These are phyloP conservation scores for Trichoderma arundinaceum DNA, from an alignment of 2,329 filamentous ascomycete genomes.

Conservation along the genomic window DNA sequence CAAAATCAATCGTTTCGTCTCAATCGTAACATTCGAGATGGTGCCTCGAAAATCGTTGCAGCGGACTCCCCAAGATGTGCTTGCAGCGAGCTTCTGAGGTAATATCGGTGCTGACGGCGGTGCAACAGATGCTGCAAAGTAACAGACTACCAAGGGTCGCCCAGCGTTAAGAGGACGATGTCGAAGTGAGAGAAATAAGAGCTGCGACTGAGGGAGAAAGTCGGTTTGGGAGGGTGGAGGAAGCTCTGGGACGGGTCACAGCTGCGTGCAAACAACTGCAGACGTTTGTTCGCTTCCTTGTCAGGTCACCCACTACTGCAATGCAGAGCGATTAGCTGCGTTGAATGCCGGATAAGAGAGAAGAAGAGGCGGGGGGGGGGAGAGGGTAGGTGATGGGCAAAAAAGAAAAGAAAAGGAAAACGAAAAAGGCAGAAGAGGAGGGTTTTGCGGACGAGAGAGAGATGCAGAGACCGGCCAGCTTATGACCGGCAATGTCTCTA, in stretches of 20 bases:
- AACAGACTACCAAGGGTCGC: neutral
- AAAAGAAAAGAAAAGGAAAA: neutral
- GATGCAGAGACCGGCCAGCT: slow-evolving; percentile 19
- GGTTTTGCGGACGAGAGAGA: slow-evolving; percentile 11
- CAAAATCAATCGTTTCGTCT: slow-evolving; percentile 35
- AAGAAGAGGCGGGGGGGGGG: neutral
- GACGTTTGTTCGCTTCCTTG: slow-evolving; percentile 35
- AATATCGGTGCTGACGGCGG: slow-evolving; percentile 25
- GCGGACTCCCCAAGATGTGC: slow-evolving; percentile 1
- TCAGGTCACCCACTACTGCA: slow-evolving; percentile 41
- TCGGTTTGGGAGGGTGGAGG: slow-evolving; percentile 13
- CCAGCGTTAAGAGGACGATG: slow-evolving; percentile 20
- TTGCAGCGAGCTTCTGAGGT: slow-evolving; percentile 14
- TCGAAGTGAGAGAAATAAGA: slow-evolving; percentile 28
- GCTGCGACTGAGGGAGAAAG: slow-evolving; percentile 22
- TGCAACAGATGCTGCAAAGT: slow-evolving; percentile 25
- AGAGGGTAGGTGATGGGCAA: neutral
- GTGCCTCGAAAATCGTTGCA: slow-evolving; percentile 17
- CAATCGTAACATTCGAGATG: slow-evolving; percentile 36
- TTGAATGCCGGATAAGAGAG: slow-evolving; percentile 38
- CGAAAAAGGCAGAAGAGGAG: slow-evolving; percentile 12
- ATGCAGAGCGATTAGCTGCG: slow-evolving; percentile 44
- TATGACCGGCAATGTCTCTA: slow-evolving; percentile 21
- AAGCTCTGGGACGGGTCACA: slow-evolving; percentile 31
- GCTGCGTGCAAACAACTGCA: slow-evolving; percentile 36